phyloP scores from a whole-genome alignment of 129 eudicot species.

The Oenanthe sinensis region DNA sequence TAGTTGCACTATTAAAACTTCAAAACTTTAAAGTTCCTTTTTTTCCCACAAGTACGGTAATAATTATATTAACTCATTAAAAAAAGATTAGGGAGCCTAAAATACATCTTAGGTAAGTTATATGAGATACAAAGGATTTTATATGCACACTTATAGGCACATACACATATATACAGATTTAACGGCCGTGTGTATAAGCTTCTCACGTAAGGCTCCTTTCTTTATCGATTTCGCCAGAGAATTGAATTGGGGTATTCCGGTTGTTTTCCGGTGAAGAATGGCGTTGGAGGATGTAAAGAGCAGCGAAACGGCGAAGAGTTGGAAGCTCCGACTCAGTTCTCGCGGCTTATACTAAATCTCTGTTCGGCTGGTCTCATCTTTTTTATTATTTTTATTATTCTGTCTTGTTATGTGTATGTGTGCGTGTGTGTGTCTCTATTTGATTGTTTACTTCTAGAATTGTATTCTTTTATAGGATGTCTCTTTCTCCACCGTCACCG shows the following conservation, averaged over 20 bases:
- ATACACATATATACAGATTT: not conserved
- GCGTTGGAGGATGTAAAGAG: slow-evolving; percentile 97
- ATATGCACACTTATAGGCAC: not conserved
- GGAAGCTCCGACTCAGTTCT: slow-evolving; percentile 56
- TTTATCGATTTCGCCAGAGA: slow-evolving; percentile 28
- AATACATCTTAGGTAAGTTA: too few relatives aligned
- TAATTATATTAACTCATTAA: too few relatives aligned
- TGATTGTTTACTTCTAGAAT: not conserved
- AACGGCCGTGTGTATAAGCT: too few relatives aligned
- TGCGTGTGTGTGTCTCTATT: not conserved
- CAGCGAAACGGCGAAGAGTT: slow-evolving; percentile 67
- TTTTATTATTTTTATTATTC: not conserved
- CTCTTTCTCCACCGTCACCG: too few relatives aligned
- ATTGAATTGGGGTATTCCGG: slow-evolving; percentile 24
- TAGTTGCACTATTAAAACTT: too few relatives aligned
- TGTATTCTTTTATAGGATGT: too few relatives aligned
- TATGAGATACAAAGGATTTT: too few relatives aligned
- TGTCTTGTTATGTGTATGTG: not conserved
- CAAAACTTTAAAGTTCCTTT: too few relatives aligned
- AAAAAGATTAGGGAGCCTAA: too few relatives aligned
- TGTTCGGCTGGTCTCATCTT: slow-evolving; percentile 32
- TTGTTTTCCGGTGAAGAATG: slow-evolving; percentile 48
- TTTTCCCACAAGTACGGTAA: too few relatives aligned
- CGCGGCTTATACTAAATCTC: slow-evolving; percentile 79
- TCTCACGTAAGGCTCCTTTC: not conserved